Evolutionary conservation across 805 yeast species (phyloP), one percentile per base, ranked within the genome.

Genomic region (Suhomyces canberraensis): DNA sequence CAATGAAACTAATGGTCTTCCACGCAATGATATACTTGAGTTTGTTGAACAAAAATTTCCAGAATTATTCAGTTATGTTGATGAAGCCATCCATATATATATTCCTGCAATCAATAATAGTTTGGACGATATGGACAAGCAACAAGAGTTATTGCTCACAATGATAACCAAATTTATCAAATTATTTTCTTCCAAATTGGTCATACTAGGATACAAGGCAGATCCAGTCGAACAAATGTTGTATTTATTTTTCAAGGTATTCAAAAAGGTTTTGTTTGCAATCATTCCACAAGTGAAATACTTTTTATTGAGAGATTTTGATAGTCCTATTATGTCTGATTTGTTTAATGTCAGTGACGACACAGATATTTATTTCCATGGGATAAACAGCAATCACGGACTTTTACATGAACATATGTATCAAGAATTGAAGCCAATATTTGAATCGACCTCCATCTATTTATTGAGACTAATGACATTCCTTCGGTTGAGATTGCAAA

Each of bases 221-320:
- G 58, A 61, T 29, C 63, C 69, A 7, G 37, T 62, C 18, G 69
- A 59, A 33, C 53, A 54, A 29, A 42, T 65, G 11, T 37, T 66
- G 16, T 63, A 55, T 33, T 44, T 66, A 11, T 64, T 56, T 42
- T 61, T 48, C 48, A 56, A 60, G 35, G 51, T 54, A 5, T 53
- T 63, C 35, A 62, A 59, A 35, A 65, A 64, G 40, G 50, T 60
- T 0, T 42, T 64, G 16, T 61, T 48, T 43, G 64, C 67, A 2
- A 44, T 64, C 14, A 48, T 59, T 16, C 73, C 73, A 2, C 73
- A 66, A 33, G 56, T 65, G n/a, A 64, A 60, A 39, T 66, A 58
- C 40, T 63, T 60, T 46, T 64, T 60, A 37, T 40, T 66, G 8
- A 41, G 70, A 18, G 73, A 66, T 46, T 66, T 66, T 41, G 71